Base-by-base conservation (phyloP, 179 eudicot genomes). In the Actinidia arguta region DNA sequence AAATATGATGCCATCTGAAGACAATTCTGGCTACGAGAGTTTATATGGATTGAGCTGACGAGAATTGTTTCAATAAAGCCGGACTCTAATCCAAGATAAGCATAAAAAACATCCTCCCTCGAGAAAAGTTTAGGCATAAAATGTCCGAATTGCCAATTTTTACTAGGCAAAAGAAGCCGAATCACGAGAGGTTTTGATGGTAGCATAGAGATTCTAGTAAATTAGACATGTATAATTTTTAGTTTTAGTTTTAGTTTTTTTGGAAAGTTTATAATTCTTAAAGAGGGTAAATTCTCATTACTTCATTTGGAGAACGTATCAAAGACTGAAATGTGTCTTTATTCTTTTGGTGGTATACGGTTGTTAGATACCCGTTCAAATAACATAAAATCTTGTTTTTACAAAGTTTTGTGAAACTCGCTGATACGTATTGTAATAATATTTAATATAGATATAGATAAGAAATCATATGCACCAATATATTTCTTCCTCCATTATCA, bases 1-100 rank as follows among this genome's bases (percentile, higher is more conserved):
- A 59, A 84, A 84, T 36, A 81, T 80, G 86, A 76, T 44, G 44
- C 80, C 83, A 31, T 50, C 73, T 0, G 83, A 58, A 24, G 86
- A 84, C 44, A 81, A 84, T 17, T 18, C 55, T 20, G 52, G 64
- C 7, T 54, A 55, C 14, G 80, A 44, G 14, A 51, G 39, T 50
- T 14, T 48, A 1, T 64, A 31, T 18, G 25, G 83, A 8, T 46
- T 62, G 18, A 64, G 81, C 63, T 67, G 74, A 66, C 11, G 20
- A 31, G 59, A 36, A 36, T 75, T 18, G 78, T n/a, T n/a, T n/a
- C n/a, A n/a, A n/a, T n/a, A n/a, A n/a, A n/a, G n/a, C n/a, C n/a
- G n/a, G n/a, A n/a, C n/a, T n/a, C n/a, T n/a, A n/a, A n/a, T n/a
- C n/a, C n/a, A n/a, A n/a, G n/a, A n/a, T 31, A 73, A 73, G 58